Percentiles rank a stretch among this genome's conserved stretches.
phyloP scores from a whole-genome alignment of 1,139 yeast genomes.

The Diutina rugosa region DNA sequence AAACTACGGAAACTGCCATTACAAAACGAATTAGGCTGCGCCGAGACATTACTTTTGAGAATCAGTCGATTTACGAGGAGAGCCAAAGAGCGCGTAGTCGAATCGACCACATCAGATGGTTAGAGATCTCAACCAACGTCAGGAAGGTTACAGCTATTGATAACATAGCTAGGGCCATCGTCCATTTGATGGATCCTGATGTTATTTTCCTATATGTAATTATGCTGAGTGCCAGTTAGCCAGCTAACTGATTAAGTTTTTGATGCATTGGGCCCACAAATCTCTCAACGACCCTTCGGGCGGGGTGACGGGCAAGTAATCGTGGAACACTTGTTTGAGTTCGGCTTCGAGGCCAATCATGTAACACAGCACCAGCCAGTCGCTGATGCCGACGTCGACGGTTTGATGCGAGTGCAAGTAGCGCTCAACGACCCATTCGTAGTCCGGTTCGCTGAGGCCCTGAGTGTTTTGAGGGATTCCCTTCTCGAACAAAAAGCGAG shows the following conservation, averaged over 20 bases:
- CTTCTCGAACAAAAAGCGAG: neutral
- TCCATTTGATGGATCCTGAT: neutral
- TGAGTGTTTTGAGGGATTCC: constrained; percentile 1
- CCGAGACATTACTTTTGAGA: too few species aligned
- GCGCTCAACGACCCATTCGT: neutral
- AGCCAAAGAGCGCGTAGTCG: too few species aligned
- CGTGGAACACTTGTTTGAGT: neutral
- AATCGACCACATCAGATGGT: neutral
- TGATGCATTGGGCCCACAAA: neutral
- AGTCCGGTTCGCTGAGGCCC: neutral
- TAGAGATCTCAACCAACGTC: neutral
- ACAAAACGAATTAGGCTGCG: too few species aligned
- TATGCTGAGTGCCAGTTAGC: neutral
- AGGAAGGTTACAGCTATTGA: neutral
- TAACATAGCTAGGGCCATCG: neutral
- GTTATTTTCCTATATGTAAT: neutral
- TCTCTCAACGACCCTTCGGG: neutral
- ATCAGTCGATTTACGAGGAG: too few species aligned
- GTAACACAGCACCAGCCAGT: constrained; percentile 2
- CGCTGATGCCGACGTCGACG: neutral
- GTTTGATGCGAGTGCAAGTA: neutral
- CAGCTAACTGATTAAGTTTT: neutral
- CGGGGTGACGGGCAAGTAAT: neutral
- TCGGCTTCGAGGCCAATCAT: neutral
- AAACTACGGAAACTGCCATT: too few species aligned